Evolutionary conservation across 2,329 filamentous ascomycete genomes (phyloP), one percentile per base, ranked within the genome.

Genomic region (Diaporthe eres): DNA sequence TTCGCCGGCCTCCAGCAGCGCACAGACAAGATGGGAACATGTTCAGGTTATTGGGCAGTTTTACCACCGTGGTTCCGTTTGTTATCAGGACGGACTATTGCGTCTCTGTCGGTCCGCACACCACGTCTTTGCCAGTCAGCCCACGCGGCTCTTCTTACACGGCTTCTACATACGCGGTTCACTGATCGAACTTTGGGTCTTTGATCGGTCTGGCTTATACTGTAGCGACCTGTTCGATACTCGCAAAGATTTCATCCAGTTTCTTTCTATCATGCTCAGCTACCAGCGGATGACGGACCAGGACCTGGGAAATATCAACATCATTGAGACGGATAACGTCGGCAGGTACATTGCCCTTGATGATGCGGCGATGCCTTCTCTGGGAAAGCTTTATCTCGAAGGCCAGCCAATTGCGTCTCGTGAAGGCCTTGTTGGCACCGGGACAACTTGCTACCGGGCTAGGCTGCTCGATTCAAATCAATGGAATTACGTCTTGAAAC

Each of bases 201-300:
- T 85, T 79, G 83, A 85, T 78, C 79, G 84, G 75, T 83, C 82
- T 71, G 83, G 84, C 42, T 67, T 81, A 63, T 85, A 84, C 74
- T 81, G 79, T 49, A 81, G 81, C 75, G 78, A 82, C 9, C 10
- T 78, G 61, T 80, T 84, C 58, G 78, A 85, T 78, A 58, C 83
- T 70, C 78, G 61, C 42, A 76, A 78, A 37, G 55, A 58, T 58
- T 58, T 58, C 17, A n/a, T n/a, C 31, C 31, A 37, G 12, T 39
- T 37, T 58, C 55, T 58, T 8, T 58, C 55, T 13, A n/a, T 58
- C 7, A 0, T 58, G 1, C 55, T 58, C 55, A 58, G 55, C 55
- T 58, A 58, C 17, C 55, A 58, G 19, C 55, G 55, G 31, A 58
- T 58, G 55, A 58, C 55, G 6, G 55, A 39, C 55, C 55, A 58